Evolutionary conservation across 306 rosid genomes (phyloP).

Genomic region (Canavalia gladiata): DNA sequence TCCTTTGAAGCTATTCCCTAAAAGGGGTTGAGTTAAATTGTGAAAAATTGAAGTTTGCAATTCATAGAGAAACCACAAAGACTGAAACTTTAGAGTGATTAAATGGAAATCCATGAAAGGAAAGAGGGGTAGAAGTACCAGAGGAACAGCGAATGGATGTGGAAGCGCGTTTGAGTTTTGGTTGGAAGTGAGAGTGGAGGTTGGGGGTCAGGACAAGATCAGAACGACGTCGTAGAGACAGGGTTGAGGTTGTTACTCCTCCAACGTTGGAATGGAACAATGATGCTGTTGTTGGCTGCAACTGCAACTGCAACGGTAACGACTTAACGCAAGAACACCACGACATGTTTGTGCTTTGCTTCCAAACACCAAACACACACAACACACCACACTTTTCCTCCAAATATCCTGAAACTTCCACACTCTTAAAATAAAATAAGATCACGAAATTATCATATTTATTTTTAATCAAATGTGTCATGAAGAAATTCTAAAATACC

Average conservation of each 20-base stretch:
- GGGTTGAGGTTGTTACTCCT: constrained; percentile 41
- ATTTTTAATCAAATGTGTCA: too few relatives aligned
- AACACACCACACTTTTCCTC: background rate
- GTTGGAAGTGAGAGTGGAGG: constrained; percentile 47
- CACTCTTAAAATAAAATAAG: background rate
- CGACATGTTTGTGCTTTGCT: constrained; percentile 31
- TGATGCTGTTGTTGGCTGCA: constrained; percentile 43
- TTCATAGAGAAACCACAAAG: constrained; percentile 12
- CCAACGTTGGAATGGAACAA: constrained; percentile 37
- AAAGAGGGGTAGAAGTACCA: constrained; percentile 52
- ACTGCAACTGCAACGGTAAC: constrained; percentile 40
- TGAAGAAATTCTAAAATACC: too few relatives aligned
- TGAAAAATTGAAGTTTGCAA: constrained; percentile 22
- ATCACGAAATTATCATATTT: too few relatives aligned
- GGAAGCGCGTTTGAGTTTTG: constrained; percentile 48
- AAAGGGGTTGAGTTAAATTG: constrained; percentile 33
- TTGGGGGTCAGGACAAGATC: constrained; percentile 32
- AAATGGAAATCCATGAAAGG: constrained; percentile 36
- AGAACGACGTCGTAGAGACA: constrained; percentile 45
- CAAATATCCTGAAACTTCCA: background rate
- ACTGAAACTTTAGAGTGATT: constrained; percentile 9
- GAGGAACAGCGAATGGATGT: constrained; percentile 71
- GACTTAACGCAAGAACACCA: constrained; percentile 53
- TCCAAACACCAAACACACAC: background rate
- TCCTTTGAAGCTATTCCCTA: background rate